Evolutionary conservation across 352 stramenopile species (phyloP), one percentile per base, ranked within the genome.

Genomic region (Phytophthora syringae): DNA sequence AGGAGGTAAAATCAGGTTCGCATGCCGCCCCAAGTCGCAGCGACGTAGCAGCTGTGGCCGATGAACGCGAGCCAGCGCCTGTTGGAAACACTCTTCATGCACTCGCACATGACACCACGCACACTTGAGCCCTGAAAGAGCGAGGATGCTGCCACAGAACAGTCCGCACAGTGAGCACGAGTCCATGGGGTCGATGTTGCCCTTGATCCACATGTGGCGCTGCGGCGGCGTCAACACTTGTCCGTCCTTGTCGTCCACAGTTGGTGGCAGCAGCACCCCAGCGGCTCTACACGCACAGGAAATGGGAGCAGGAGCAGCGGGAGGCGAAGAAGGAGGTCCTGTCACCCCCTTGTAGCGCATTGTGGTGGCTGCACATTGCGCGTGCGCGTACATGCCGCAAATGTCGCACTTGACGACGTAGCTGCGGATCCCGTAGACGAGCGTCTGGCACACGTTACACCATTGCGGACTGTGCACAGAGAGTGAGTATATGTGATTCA

Each of bases 401-500:
- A 94, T 86, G 49, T 94, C 86, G 64, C 86, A 94, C 60, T 77
- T 93, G 57, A 93, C 86, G 20, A 94, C 86, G 60, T 94, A 93
- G 67, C 86, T 94, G 64, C 86, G 84, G 67, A 94, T 94, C 50
- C 86, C 84, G 62, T 93, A 92, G 60, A 93, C 83, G 48, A 90
- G 85, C 20, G 76, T 76, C 44, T 92, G 74, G 66, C 86, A 94
- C 54, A 93, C 76, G 28, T 94, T 94, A 67, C 86, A 94, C 86
- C 86, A 93, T 60, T 92, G 77, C 22, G 82, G 80, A 1, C 82
- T 89, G 53, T n/a, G 52, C 3, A 40, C 11, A 60, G 7, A 36
- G n/a, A 24, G 18, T 45, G 11, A 15, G 61, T 51, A 6, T 4
- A 5, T 24, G n/a, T 22, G 15, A 15, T 45, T n/a, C n/a, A 45